Conservation (phyloP, 176 grass and related monocot species). For the Eremochloa ophiuroides region DNA sequence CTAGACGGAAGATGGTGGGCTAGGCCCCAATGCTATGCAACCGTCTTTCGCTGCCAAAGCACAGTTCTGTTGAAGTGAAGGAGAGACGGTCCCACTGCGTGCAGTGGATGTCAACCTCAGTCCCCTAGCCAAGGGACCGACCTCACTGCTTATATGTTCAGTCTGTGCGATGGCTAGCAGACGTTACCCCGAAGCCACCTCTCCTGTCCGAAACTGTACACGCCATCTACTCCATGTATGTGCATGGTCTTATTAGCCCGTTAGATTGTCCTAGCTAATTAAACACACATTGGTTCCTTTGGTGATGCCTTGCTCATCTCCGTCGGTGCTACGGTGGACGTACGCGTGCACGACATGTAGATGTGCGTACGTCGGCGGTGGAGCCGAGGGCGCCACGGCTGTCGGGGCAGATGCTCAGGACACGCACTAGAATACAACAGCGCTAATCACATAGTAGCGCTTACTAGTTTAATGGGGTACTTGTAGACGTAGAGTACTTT, state of each 20-base stretch:
- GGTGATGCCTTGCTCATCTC: neutral
- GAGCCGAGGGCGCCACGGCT: too few species aligned
- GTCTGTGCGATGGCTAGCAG: neutral
- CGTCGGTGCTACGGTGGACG: neutral
- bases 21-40: neutral
- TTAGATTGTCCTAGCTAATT: neutral
- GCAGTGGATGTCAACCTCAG: slow-evolving; percentile 32
- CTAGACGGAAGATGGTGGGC: neutral
- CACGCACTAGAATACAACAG: too few species aligned
- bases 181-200: slow-evolving; percentile 5
- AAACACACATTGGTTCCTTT: neutral
- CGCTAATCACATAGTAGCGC: too few species aligned
- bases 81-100: slow-evolving; percentile 8
- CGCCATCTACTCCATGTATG: neutral
- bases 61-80: neutral
- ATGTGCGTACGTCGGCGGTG: neutral
- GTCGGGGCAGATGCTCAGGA: too few species aligned
- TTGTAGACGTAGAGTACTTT: too few species aligned
- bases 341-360: neutral
- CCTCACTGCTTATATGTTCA: slow-evolving; percentile 5
- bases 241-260: neutral
- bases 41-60: slow-evolving; percentile 1
- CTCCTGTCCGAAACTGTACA: neutral
- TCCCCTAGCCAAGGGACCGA: neutral
- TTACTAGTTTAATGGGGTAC: too few species aligned